Evolutionary conservation across 2,329 filamentous ascomycete species (phyloP).

Genomic region (Exophiala xenobiotica): DNA sequence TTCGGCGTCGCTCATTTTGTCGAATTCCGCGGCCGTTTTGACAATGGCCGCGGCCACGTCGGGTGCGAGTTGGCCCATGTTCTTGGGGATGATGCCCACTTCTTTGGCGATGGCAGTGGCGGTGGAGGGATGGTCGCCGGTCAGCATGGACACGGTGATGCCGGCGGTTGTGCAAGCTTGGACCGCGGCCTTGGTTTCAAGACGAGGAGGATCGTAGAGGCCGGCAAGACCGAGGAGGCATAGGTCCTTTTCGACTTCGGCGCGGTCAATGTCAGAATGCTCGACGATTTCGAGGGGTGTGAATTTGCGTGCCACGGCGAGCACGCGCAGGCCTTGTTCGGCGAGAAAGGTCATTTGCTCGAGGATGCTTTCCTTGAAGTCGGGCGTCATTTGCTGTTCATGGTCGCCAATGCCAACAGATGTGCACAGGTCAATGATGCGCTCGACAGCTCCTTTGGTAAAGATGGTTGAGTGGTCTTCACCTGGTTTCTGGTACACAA

Average conservation of each 20-base stretch:
- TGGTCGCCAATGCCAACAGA: conserved; percentile 44
- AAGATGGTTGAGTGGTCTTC: conserved; percentile 46
- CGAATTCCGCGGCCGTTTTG: conserved; percentile 58
- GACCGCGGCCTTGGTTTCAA: conserved; percentile 59
- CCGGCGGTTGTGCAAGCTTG: conserved; percentile 54
- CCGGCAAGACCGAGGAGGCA: conserved; percentile 60
- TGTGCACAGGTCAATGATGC: conserved; percentile 58
- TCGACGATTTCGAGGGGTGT: conserved; percentile 28
- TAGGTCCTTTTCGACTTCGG: conserved; percentile 54
- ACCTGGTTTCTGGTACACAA: conserved; percentile 50
- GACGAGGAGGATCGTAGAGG: conserved; percentile 61
- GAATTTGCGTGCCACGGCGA: conserved; percentile 53
- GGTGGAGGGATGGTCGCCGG: conserved; percentile 58
- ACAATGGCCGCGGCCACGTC: conserved; percentile 51
- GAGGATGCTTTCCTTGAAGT: conserved; percentile 48
- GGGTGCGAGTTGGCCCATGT: conserved; percentile 45
- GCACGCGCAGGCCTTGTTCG: conserved; percentile 59
- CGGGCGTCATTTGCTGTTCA: conserved; percentile 41
- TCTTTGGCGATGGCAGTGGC: conserved; percentile 58
- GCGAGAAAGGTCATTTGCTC: conserved; percentile 58
- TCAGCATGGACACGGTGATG: conserved; percentile 59
- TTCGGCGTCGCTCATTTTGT: conserved; percentile 52
- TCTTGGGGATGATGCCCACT: conserved; percentile 55
- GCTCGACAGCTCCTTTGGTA: conserved; percentile 64
- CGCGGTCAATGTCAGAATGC: conserved; percentile 44